phyloP scores from a whole-genome alignment of 208 protist genomes.

The Crithidia brevicula region DNA sequence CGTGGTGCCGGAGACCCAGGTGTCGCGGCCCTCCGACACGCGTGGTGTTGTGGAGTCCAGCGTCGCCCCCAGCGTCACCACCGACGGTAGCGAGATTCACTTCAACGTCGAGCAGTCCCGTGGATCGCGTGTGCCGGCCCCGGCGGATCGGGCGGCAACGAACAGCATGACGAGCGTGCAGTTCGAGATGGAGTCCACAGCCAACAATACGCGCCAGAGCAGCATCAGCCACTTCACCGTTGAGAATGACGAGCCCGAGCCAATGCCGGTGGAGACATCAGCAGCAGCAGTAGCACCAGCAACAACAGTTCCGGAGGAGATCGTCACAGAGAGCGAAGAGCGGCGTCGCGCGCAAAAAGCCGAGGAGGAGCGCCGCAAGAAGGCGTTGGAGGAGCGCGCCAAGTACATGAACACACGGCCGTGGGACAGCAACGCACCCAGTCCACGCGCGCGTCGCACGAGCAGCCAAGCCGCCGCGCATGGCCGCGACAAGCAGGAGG shows the following conservation, averaged over 20 bases:
- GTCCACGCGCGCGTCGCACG: constrained; percentile 24
- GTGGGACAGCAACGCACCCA: constrained; percentile 22
- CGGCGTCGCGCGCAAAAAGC: constrained; percentile 8
- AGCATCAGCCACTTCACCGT: constrained; percentile 27
- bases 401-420: constrained; percentile 25
- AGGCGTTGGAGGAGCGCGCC: constrained; percentile 21
- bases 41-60: background rate
- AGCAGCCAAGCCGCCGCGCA: constrained; percentile 30
- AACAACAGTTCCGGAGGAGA: background rate
- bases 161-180: constrained; percentile 13
- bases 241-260: constrained; percentile 15
- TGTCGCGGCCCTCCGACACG: background rate
- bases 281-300: too few relatives aligned
- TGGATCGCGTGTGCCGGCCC: constrained; percentile 7
- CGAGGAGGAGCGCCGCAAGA: constrained; percentile 21
- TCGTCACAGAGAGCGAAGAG: constrained; percentile 10
- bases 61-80: background rate
- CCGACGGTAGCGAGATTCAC: constrained; percentile 17
- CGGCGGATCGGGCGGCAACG: background rate
- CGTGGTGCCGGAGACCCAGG: constrained; percentile 11
- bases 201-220: constrained; percentile 14
- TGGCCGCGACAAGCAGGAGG: constrained; percentile 7
- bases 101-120: constrained; percentile 16
- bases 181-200: constrained; percentile 28
- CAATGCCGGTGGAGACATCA: constrained; percentile 3